Conservation (phyloP, 129 eudicot genomes). For the Daucus carota region DH1_v3.0 NC_030385.2:24546501-24547000, state of each 20-base stretch:
- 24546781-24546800: slow-evolving; percentile 37
- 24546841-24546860: slow-evolving; percentile 36
- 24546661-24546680: slow-evolving; percentile 26
- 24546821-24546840: slow-evolving; percentile 23
- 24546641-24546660: slow-evolving; percentile 18
- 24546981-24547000: no score
- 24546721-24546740: slow-evolving; percentile 16
- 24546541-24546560: slow-evolving; percentile 74
- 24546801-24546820: slow-evolving; percentile 29
- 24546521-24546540: slow-evolving; percentile 54
- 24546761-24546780: slow-evolving; percentile 19
- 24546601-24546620: slow-evolving; percentile 29
- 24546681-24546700: slow-evolving; percentile 18
- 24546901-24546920: slow-evolving; percentile 51
- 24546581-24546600: slow-evolving; percentile 46
- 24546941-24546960: slow-evolving; percentile 12
- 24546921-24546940: slow-evolving; percentile 44
- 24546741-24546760: slow-evolving; percentile 27
- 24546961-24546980: not conserved
- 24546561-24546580: slow-evolving; percentile 49
- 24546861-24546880: slow-evolving; percentile 37
- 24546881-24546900: slow-evolving; percentile 49
- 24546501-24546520: slow-evolving; percentile 37
- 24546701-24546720: slow-evolving; percentile 22
- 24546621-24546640: slow-evolving; percentile 18